Percentiles rank a stretch among this genome's conserved stretches.
These are phyloP conservation scores for Pseudogymnoascus sp. DNA, from an alignment of 2,329 filamentous ascomycete genomes.

Conservation along the genomic window DNA sequence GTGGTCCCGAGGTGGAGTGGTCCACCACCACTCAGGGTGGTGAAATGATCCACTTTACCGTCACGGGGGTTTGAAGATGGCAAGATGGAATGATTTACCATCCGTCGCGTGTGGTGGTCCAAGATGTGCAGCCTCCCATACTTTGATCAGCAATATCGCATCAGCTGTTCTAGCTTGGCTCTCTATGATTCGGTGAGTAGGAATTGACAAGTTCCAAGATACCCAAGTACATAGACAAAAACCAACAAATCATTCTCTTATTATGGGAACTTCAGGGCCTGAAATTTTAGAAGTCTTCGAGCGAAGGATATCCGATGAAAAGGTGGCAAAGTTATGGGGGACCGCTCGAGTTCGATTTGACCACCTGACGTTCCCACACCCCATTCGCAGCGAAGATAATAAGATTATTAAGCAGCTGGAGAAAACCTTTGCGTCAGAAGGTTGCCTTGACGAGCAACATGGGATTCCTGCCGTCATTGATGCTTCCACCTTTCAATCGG, in stretches of 20 bases:
- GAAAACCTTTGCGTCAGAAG: constrained; percentile 12
- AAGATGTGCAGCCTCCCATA: not conserved
- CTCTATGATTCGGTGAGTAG: too few species aligned
- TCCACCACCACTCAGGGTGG: not conserved
- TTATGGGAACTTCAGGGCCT: not conserved
- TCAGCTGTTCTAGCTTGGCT: too few species aligned
- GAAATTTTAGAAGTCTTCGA: not conserved
- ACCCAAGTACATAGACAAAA: not conserved
- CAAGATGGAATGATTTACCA: not conserved
- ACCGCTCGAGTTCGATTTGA: constrained; percentile 13
- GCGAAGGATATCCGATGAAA: constrained; percentile 2
- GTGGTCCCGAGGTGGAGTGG: not conserved
- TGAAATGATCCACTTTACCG: not conserved
- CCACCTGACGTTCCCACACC: constrained; percentile 15
- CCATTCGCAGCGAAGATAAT: constrained; percentile 10
- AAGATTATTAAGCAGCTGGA: constrained; percentile 14
- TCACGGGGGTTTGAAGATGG: not conserved
- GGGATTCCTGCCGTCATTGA: too few species aligned
- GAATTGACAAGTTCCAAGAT: not conserved
- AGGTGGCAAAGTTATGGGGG: constrained; percentile 9
- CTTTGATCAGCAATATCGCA: too few species aligned
- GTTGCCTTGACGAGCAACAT: too few species aligned
- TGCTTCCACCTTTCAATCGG: too few species aligned
- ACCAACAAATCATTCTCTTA: not conserved
- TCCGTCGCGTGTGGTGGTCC: not conserved